phyloP scores from a whole-genome alignment of 2,329 filamentous ascomycete species.

The Talaromyces piceae region DNA sequence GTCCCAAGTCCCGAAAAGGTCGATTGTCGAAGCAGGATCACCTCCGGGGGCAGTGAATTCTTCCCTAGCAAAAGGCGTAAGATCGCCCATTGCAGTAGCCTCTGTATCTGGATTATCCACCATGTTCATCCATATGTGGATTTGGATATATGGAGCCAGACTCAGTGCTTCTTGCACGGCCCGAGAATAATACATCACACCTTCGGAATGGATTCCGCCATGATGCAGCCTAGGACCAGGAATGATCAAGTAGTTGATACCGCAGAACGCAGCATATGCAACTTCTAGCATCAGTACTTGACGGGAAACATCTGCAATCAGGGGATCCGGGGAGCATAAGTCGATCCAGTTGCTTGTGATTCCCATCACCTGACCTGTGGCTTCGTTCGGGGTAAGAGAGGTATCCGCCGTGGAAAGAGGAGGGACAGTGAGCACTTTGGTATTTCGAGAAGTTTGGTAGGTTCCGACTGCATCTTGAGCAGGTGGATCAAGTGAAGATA shows the following conservation, averaged over 20 bases:
- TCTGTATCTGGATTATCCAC: slow-evolving; percentile 61
- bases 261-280: slow-evolving; percentile 92
- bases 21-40: slow-evolving; percentile 44
- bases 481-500: slow-evolving; percentile 36
- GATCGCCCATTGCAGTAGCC: slow-evolving; percentile 36
- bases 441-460: slow-evolving; percentile 34
- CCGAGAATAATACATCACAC: slow-evolving; percentile 68
- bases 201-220: slow-evolving; percentile 41
- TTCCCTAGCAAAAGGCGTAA: slow-evolving; percentile 36
- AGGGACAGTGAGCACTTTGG: slow-evolving; percentile 32
- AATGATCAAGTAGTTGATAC: slow-evolving; percentile 73
- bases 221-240: slow-evolving; percentile 65
- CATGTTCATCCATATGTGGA: slow-evolving; percentile 79
- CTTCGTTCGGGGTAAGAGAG: slow-evolving; percentile 73
- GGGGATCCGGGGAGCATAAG: slow-evolving; percentile 70
- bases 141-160: slow-evolving; percentile 66
- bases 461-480: slow-evolving; percentile 30
- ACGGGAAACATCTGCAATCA: slow-evolving; percentile 77
- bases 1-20: slow-evolving; percentile 80
- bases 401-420: slow-evolving; percentile 37
- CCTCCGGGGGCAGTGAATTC: slow-evolving; percentile 29
- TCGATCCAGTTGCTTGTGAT: slow-evolving; percentile 91
- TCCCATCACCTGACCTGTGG: slow-evolving; percentile 68
- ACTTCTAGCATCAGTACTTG: slow-evolving; percentile 88
- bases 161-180: slow-evolving; percentile 72